A percentile compares a stretch with the other conserved stretches of the same genome.
These are phyloP conservation scores for Tolypocladium ophioglossoides DNA, from an alignment of 2,329 filamentous ascomycete genomes.

Conservation along the genomic window DNA sequence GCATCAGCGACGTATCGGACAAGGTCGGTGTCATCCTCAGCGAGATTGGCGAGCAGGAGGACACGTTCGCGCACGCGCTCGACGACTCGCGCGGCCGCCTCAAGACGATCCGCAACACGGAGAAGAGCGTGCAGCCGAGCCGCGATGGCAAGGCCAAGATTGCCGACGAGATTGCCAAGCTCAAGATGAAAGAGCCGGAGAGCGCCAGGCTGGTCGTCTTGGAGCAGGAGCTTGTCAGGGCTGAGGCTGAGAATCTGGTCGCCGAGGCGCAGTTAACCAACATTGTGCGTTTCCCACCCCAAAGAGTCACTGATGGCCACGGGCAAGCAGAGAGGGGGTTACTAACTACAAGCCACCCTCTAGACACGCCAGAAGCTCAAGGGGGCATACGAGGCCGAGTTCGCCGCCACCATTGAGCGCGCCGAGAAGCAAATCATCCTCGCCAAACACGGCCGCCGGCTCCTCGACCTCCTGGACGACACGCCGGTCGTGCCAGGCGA, in stretches of 20 bases:
- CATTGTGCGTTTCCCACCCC: slow-evolving; percentile 48
- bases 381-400: slow-evolving; percentile 83
- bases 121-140: slow-evolving; percentile 88
- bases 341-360: not conserved
- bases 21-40: slow-evolving; percentile 89
- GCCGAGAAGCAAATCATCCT: slow-evolving; percentile 95
- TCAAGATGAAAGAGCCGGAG: slow-evolving; percentile 87
- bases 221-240: slow-evolving; percentile 92
- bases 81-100: slow-evolving; percentile 75
- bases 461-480: slow-evolving; percentile 81
- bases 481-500: slow-evolving; percentile 84
- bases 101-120: slow-evolving; percentile 91
- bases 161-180: slow-evolving; percentile 78
- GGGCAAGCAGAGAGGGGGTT: not conserved
- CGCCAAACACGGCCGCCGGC: slow-evolving; percentile 76
- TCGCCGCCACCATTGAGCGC: slow-evolving; percentile 84
- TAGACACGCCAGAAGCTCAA: slow-evolving; percentile 93
- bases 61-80: slow-evolving; percentile 72
- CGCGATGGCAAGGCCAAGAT: slow-evolving; percentile 82
- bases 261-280: slow-evolving; percentile 96
- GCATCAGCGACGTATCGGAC: slow-evolving; percentile 81
- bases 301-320: not conserved
- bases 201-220: slow-evolving; percentile 71
- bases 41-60: slow-evolving; percentile 91
- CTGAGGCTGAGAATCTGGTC: slow-evolving; percentile 91